Conservation (phyloP, 2,329 filamentous ascomycete species). For the Pseudogymnoascus sp. region DNA sequence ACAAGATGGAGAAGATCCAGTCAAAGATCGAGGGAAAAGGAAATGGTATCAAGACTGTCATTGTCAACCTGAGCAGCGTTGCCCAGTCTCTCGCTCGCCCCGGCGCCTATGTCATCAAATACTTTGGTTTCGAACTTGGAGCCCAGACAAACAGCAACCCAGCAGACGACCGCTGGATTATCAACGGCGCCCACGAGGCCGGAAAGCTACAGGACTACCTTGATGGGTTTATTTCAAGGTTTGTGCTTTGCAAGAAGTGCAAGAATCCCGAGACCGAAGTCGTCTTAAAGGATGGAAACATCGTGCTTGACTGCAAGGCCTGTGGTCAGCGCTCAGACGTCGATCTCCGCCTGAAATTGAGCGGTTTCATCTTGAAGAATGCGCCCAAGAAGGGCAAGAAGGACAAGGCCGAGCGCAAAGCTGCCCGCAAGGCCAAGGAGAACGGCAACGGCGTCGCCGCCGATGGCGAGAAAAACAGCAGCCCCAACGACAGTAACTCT, state of each 20-base stretch:
- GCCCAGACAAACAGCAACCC: slow-evolving; percentile 98
- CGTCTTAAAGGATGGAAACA: slow-evolving; percentile 85
- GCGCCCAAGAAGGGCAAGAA: slow-evolving; percentile 91
- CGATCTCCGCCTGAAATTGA: slow-evolving; percentile 89
- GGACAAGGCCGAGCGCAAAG: slow-evolving; percentile 88
- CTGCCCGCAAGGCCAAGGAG: slow-evolving; percentile 76
- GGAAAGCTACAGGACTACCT: slow-evolving; percentile 95
- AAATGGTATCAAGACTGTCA: slow-evolving; percentile 98
- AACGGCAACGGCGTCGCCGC: slow-evolving; percentile 33
- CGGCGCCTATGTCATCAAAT: slow-evolving; percentile 95
- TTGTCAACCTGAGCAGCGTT: slow-evolving; percentile 93
- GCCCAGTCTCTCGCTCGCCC: slow-evolving; percentile 87
- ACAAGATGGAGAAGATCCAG: slow-evolving; percentile 99
- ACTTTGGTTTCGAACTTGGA: slow-evolving; percentile 97
- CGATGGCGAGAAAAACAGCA: slow-evolving; percentile 45
- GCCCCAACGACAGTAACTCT: slow-evolving; percentile 54
- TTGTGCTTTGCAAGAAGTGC: slow-evolving; percentile 99
- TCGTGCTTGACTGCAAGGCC: slow-evolving; percentile 95
- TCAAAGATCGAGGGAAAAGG: slow-evolving; percentile 99
- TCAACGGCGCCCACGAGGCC: slow-evolving; percentile 96
- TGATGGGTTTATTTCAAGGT: slow-evolving; percentile 96
- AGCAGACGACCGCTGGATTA: slow-evolving; percentile 98
- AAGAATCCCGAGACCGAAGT: slow-evolving; percentile 99
- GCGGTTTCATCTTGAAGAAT: slow-evolving; percentile 95
- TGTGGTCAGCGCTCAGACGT: slow-evolving; percentile 90